Percentiles rank a stretch among this genome's conserved stretches.
These are phyloP conservation scores for Ceratobasidium sp. DNA, from an alignment of 1,284 basidiomycete genomes.

Conservation along the genomic window DNA sequence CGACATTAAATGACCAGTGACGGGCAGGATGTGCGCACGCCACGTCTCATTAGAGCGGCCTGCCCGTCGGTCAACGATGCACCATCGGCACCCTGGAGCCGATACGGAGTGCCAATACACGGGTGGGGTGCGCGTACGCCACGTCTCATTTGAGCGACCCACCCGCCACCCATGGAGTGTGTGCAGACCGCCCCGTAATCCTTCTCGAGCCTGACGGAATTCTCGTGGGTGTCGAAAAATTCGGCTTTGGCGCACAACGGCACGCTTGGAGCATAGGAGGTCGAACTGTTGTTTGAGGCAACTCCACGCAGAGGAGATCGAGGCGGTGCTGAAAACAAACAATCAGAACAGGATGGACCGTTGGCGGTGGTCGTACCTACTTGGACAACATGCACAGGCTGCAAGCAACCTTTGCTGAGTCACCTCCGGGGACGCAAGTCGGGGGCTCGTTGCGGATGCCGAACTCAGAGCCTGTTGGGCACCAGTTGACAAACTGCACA, in stretches of 20 bases:
- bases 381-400: slow-evolving; percentile 98
- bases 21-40: no score
- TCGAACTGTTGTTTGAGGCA: slow-evolving; percentile 83
- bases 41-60: no score
- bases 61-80: no score
- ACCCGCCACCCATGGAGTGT: no score
- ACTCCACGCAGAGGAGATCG: slow-evolving; percentile 82
- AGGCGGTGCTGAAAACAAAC: slow-evolving; percentile 75
- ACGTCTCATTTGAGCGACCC: no score
- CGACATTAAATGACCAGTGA: no score
- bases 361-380: slow-evolving; percentile 56
- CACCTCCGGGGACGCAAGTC: slow-evolving; percentile 90
- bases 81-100: no score
- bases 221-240: slow-evolving; percentile 97
- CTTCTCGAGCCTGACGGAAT: slow-evolving; percentile 96
- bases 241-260: slow-evolving; percentile 95
- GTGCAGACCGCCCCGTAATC: slow-evolving; percentile 85
- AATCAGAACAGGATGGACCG: not conserved
- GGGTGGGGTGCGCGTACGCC: no score
- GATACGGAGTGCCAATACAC: no score
- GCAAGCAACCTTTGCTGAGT: slow-evolving; percentile 93
- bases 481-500: slow-evolving; percentile 99
- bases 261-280: slow-evolving; percentile 85
- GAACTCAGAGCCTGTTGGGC: slow-evolving; percentile 69
- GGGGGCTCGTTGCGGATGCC: slow-evolving; percentile 98